Conservation (phyloP, 192 early-diverging fungal genomes). For the Umbelopsis sp. region DNA sequence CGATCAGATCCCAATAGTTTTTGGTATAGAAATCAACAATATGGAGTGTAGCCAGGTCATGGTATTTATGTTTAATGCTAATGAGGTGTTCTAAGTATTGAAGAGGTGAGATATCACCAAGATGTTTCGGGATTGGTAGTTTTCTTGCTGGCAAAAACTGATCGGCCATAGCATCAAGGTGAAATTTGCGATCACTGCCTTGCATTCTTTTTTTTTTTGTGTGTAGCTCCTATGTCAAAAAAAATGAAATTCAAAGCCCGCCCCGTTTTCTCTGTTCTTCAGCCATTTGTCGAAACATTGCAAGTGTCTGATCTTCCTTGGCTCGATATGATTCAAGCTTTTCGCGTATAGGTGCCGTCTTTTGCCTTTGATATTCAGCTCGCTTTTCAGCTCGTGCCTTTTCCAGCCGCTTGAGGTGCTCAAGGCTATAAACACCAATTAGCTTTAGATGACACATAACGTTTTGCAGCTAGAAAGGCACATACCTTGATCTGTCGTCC, state of each 20-base stretch:
- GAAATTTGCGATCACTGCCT: too few species aligned
- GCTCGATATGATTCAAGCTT: conserved; percentile 55
- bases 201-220: too few species aligned
- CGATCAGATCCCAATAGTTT: conserved; percentile 50
- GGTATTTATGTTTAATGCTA: conserved; percentile 25
- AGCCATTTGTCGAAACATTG: conserved; percentile 72
- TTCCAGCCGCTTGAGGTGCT: conserved; percentile 40
- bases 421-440: conserved; percentile 33
- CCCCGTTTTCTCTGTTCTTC: conserved; percentile 47
- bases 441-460: background rate
- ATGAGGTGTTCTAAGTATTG: conserved; percentile 25
- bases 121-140: background rate
- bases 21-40: conserved; percentile 54
- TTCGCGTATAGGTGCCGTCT: conserved; percentile 41
- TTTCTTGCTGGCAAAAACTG: conserved; percentile 7
- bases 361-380: conserved; percentile 30
- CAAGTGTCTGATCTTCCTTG: conserved; percentile 76
- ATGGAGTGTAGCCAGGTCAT: conserved; percentile 26
- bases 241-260: conserved; percentile 16
- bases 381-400: conserved; percentile 44
- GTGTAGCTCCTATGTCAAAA: too few species aligned
- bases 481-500: conserved; percentile 54
- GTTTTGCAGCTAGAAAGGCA: background rate
- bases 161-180: background rate
- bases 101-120: background rate